Base-by-base conservation (phyloP, 2,329 filamentous ascomycete species). In the Orbilia brochopaga region DNA sequence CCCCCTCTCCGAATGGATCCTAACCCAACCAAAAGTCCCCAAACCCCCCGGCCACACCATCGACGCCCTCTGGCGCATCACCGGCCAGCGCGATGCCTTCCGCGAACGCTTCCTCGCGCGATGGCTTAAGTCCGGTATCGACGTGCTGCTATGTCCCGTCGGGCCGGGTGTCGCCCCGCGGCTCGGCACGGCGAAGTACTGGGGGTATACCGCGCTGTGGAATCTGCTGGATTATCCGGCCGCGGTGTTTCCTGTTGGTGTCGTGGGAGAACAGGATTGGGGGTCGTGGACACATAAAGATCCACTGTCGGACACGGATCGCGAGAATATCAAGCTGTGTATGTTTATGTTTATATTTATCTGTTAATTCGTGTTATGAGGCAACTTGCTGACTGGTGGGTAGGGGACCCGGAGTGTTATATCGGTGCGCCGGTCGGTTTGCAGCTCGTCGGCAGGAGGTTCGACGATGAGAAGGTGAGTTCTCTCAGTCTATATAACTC, bases 201-300 rank as follows among this genome's bases (percentile, higher is more conserved):
- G 87, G 86, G 83, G 83, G 0, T 90, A 90, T 74, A 88, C 86
- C 0, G 80, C 83, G 0, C 83, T 87, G 72, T 90, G 87, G 86
- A 90, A 90, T 76, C 75, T 90, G 46, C 82, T 90, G 1, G 87
- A 90, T 77, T 89, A 88, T 77, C 86, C 88, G 0, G 83, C 82
- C 8, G 78, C 84, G 1, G 82, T 86, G 0, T 88, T 90, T 76
- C 88, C 88, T 0, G 85, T 84, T 0, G 80, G 80, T 1, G 76
- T 79, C 46, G 81, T 81, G 59, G 84, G 82, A 74, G 80, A 81
- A 23, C 77, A 82, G 27, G 84, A 86, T 74, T 15, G 44, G 15
- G 60, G 57, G 32, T 37, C 40, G 2, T 73, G 69, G 69, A 42
- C 40, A 2, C 61, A 65, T 42, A 8, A 32, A 23, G 30, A 46